Conservation (phyloP, 345 rosid genomes). For the Salix brachista region DNA sequence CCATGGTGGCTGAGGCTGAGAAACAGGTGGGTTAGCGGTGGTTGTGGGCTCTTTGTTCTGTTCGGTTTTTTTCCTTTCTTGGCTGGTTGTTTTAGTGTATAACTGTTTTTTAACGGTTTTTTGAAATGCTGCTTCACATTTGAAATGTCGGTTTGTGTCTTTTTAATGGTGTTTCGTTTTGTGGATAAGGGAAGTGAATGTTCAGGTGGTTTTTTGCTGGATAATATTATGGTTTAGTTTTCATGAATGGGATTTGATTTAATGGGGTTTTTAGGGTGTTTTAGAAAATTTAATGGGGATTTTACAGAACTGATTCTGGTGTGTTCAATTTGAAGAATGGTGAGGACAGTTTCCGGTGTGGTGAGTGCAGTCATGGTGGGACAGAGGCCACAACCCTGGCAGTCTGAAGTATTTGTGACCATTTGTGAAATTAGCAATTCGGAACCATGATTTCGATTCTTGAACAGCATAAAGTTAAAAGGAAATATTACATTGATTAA, state of each 20-base stretch:
- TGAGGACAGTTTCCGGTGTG: neutral
- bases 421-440: neutral
- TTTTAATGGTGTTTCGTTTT: neutral
- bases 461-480: neutral
- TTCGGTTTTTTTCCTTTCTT: neutral
- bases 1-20: slow-evolving; percentile 92
- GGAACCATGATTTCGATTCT: neutral
- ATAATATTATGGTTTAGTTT: neutral
- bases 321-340: neutral
- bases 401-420: neutral
- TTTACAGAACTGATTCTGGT: neutral
- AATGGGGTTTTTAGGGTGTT: neutral
- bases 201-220: neutral
- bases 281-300: neutral
- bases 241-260: neutral
- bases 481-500: neutral
- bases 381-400: no score
- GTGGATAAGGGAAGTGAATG: neutral
- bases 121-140: neutral
- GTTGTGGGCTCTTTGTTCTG: neutral
- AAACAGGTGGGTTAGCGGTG: slow-evolving; percentile 42
- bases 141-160: neutral
- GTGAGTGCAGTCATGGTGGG: neutral
- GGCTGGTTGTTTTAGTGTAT: neutral
- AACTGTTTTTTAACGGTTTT: neutral